phyloP scores from a whole-genome alignment of 2,329 filamentous ascomycete genomes.

The Cordyceps tenuipes region DNA sequence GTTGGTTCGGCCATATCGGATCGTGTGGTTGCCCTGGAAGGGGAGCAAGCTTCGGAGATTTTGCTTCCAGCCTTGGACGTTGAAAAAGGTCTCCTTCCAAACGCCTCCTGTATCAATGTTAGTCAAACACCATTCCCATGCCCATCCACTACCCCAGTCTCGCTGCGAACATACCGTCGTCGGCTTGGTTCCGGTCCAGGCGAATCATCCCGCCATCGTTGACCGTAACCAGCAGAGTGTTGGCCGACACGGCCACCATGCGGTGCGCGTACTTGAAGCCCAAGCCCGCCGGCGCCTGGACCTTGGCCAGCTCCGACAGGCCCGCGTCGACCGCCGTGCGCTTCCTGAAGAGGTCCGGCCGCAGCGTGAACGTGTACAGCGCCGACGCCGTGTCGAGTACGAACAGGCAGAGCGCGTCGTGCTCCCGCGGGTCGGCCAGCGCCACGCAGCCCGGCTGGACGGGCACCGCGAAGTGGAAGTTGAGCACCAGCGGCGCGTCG shows the following conservation, averaged over 20 bases:
- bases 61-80: constrained; percentile 63
- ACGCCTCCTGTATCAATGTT: constrained; percentile 18
- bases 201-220: constrained; percentile 69
- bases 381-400: constrained; percentile 71
- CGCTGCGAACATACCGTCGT: constrained; percentile 33
- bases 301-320: constrained; percentile 68
- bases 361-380: constrained; percentile 75
- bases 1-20: constrained; percentile 54
- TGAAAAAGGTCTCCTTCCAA: constrained; percentile 68
- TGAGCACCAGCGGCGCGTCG: constrained; percentile 67
- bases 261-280: constrained; percentile 73
- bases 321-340: constrained; percentile 62
- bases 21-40: constrained; percentile 55
- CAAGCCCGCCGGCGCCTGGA: constrained; percentile 64
- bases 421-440: constrained; percentile 69
- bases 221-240: constrained; percentile 72
- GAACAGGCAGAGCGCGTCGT: constrained; percentile 70
- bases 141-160: too few relatives aligned
- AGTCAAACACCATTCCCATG: neutral
- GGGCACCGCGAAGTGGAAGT: constrained; percentile 65
- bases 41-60: constrained; percentile 58
- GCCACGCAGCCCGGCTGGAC: constrained; percentile 74
- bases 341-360: constrained; percentile 72
- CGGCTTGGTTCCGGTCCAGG: constrained; percentile 50
- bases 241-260: constrained; percentile 62